phyloP scores from a whole-genome alignment of 768 basidiomycete species.

The Boletus eberwhitei region DNA sequence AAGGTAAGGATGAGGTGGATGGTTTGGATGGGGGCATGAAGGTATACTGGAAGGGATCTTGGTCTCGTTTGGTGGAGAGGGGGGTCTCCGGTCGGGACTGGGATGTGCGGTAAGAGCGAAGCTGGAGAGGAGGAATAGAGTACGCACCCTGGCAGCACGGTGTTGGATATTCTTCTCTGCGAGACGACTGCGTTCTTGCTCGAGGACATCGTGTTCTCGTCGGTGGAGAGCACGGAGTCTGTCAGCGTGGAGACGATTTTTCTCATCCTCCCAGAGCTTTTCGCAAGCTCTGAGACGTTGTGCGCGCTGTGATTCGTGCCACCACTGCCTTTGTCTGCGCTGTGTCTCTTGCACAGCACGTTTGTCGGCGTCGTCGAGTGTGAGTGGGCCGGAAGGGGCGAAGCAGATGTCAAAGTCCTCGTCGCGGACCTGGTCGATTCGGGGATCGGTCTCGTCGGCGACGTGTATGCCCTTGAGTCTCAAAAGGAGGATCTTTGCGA shows the following conservation, averaged over 20 bases:
- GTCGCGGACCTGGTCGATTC: constrained; percentile 56
- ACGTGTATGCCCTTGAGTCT: constrained; percentile 60
- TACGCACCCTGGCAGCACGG: constrained; percentile 24
- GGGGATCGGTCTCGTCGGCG: constrained; percentile 55
- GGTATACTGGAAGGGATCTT: constrained; percentile 32
- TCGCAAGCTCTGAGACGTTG: constrained; percentile 46
- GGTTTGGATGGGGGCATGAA: constrained; percentile 28
- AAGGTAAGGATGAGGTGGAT: constrained; percentile 19
- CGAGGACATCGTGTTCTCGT: constrained; percentile 29
- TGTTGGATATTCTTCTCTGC: constrained; percentile 9
- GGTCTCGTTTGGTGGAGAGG: constrained; percentile 13
- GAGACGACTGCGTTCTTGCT: constrained; percentile 27
- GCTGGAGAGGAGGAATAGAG: not conserved
- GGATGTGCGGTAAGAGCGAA: constrained; percentile 1
- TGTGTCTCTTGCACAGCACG: constrained; percentile 38
- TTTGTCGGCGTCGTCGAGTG: constrained; percentile 40
- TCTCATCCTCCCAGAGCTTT: constrained; percentile 47
- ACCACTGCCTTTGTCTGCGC: constrained; percentile 33
- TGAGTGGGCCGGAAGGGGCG: constrained; percentile 36
- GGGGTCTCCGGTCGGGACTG: constrained; percentile 18
- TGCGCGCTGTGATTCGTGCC: constrained; percentile 32
- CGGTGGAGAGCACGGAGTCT: constrained; percentile 32
- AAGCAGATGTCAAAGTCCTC: constrained; percentile 43
- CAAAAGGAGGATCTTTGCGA: constrained; percentile 62
- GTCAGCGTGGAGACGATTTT: constrained; percentile 41